A percentile compares a stretch with the other conserved stretches of the same genome.
Evolutionary conservation across 2,329 filamentous ascomycete genomes (phyloP).

Genomic region (Microsporum canis): DNA sequence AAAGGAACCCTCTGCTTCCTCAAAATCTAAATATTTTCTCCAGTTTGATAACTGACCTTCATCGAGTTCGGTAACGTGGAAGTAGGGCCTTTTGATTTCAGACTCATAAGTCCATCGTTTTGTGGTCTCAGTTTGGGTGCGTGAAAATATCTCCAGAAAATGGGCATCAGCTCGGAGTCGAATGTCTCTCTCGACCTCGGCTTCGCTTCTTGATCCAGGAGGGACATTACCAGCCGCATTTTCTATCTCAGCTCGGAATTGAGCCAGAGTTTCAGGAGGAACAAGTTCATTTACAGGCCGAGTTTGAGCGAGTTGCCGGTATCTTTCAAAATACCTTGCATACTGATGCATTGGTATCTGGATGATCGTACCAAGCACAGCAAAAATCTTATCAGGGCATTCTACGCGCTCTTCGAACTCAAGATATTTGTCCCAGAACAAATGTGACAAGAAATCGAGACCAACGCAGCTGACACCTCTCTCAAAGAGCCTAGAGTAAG

Average conservation of each 20-base stretch:
- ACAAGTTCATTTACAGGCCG: slow-evolving; percentile 64
- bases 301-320: slow-evolving; percentile 62
- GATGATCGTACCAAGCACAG: slow-evolving; percentile 69
- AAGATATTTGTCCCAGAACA: slow-evolving; percentile 98
- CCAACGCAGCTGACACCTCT: slow-evolving; percentile 75
- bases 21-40: slow-evolving; percentile 93
- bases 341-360: slow-evolving; percentile 94
- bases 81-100: slow-evolving; percentile 91
- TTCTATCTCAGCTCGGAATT: slow-evolving; percentile 61
- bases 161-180: slow-evolving; percentile 66
- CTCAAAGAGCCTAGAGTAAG: slow-evolving; percentile 65
- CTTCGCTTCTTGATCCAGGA: slow-evolving; percentile 47
- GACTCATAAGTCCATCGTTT: slow-evolving; percentile 93
- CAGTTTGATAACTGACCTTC: slow-evolving; percentile 76
- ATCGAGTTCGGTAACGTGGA: slow-evolving; percentile 88
- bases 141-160: slow-evolving; percentile 69
- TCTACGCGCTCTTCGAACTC: slow-evolving; percentile 92
- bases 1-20: slow-evolving; percentile 73
- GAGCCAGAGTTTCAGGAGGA: slow-evolving; percentile 53
- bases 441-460: slow-evolving; percentile 84
- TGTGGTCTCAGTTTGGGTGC: slow-evolving; percentile 74
- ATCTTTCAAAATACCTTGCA: slow-evolving; percentile 85
- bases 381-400: slow-evolving; percentile 71
- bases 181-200: slow-evolving; percentile 74
- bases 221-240: slow-evolving; percentile 34